Evolutionary conservation across 768 basidiomycete genomes (phyloP).

Genomic region (Mycena capillaripes): DNA sequence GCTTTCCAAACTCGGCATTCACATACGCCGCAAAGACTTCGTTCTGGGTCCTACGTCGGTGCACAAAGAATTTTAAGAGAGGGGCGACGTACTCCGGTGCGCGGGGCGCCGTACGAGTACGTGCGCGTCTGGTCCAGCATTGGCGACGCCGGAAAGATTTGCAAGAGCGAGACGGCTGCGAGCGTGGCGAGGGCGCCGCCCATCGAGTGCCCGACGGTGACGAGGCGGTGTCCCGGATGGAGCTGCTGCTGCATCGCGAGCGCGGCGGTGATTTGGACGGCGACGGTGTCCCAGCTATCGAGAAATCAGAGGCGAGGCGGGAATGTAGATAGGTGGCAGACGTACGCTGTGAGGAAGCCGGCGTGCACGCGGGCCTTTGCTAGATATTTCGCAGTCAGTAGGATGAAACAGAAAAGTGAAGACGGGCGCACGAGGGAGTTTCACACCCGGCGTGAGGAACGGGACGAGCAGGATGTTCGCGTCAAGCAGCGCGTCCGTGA

Average conservation of each 20-base stretch:
- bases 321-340: background rate
- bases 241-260: constrained; percentile 51
- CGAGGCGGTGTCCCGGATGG: constrained; percentile 55
- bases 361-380: constrained; percentile 60
- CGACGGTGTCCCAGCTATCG: constrained; percentile 66
- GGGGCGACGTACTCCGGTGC: constrained; percentile 59
- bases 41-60: constrained; percentile 51
- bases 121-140: constrained; percentile 47
- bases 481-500: constrained; percentile 60
- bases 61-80: background rate
- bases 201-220: constrained; percentile 67
- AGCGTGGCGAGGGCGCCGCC: constrained; percentile 67
- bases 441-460: constrained; percentile 59
- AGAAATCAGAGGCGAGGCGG: background rate
- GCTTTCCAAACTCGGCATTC: constrained; percentile 54
- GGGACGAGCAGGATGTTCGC: constrained; percentile 58
- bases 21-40: constrained; percentile 60
- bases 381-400: constrained; percentile 32
- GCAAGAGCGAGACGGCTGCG: constrained; percentile 59
- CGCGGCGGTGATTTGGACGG: constrained; percentile 53
- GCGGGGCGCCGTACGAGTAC: constrained; percentile 67
- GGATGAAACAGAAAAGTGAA: background rate
- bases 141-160: constrained; percentile 55
- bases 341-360: constrained; percentile 66
- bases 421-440: constrained; percentile 51